A percentile compares a stretch with the other conserved stretches of the same genome.
These are phyloP conservation scores for Stemphylium vesicarium DNA, from an alignment of 2,329 filamentous ascomycete genomes.

Conservation along the genomic window DNA sequence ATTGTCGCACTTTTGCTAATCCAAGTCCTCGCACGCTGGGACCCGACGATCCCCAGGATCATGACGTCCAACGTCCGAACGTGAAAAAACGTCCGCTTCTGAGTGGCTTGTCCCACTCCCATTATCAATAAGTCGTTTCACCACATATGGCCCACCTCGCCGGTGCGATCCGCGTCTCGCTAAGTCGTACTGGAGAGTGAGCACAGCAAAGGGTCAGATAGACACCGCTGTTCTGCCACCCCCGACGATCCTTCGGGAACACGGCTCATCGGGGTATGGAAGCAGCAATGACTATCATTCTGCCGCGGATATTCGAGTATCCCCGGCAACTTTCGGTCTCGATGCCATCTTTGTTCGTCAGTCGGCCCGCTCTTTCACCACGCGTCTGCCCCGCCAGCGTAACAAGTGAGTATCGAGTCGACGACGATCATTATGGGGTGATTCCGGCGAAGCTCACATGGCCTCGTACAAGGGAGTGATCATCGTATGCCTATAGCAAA, in stretches of 20 bases:
- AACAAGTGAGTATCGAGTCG: slow-evolving; percentile 2
- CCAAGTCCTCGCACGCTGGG: not conserved
- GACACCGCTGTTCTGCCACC: slow-evolving; percentile 32
- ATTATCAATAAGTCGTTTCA: slow-evolving; percentile 16
- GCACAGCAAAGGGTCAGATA: not conserved
- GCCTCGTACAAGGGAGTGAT: not conserved
- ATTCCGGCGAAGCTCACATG: slow-evolving; percentile 1
- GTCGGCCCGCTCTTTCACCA: slow-evolving; percentile 11
- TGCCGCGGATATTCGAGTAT: slow-evolving; percentile 1
- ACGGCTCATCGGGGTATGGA: slow-evolving; percentile 5
- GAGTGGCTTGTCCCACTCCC: slow-evolving; percentile 17
- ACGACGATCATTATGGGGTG: slow-evolving; percentile 10
- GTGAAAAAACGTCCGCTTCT: slow-evolving; percentile 13
- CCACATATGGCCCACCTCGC: slow-evolving; percentile 15
- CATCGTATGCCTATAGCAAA: not conserved
- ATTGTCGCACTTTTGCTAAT: slow-evolving; percentile 10
- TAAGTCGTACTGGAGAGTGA: slow-evolving; percentile 6
- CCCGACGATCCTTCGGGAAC: slow-evolving; percentile 26
- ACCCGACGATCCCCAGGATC: slow-evolving; percentile 27
- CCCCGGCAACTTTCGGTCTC: slow-evolving; percentile 7
- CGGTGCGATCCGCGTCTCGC: slow-evolving; percentile 20
- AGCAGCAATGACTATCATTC: slow-evolving; percentile 3
- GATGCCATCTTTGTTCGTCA: slow-evolving; percentile 4
- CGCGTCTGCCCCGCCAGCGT: slow-evolving; percentile 6
- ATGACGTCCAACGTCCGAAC: slow-evolving; percentile 29